These are phyloP conservation scores for Mikania micrantha DNA, from an alignment of 129 eudicot genomes.

Conservation along the genomic window DNA sequence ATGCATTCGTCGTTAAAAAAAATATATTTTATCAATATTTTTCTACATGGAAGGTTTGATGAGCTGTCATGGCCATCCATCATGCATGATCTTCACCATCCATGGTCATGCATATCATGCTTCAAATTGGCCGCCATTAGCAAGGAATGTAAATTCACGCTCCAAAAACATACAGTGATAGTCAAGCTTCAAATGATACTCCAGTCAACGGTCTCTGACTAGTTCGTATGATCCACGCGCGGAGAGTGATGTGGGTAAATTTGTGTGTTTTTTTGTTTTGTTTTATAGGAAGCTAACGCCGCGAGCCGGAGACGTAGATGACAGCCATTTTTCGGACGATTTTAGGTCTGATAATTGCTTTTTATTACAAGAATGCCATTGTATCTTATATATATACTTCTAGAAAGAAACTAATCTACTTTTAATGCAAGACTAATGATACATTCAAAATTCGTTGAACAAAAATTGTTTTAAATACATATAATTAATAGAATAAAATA, in stretches of 20 bases:
- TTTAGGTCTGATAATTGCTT: not conserved
- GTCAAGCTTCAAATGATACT: too few species aligned
- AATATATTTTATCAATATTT: too few species aligned
- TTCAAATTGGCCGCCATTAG: conserved; percentile 23
- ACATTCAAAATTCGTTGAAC: too few species aligned
- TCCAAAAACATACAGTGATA: too few species aligned
- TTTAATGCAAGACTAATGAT: too few species aligned
- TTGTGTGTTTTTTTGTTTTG: not conserved
- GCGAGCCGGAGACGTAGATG: conserved; percentile 34
- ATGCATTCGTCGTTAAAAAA: too few species aligned
- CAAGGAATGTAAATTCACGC: not conserved
- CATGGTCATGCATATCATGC: conserved; percentile 41
- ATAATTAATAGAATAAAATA: too few species aligned
- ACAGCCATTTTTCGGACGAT: conserved; percentile 17
- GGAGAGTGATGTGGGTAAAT: not conserved
- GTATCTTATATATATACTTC: too few species aligned
- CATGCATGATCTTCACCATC: conserved; percentile 39
- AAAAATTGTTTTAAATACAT: too few species aligned
- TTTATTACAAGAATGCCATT: conserved; percentile 13
- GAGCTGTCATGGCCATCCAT: conserved; percentile 34
- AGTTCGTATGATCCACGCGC: not conserved
- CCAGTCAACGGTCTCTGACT: too few species aligned
- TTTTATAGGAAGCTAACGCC: conserved; percentile 21
- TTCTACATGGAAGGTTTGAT: conserved; percentile 16
- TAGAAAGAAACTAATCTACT: too few species aligned